Evolutionary conservation across 192 early-diverging fungal genomes (phyloP), one percentile per base, ranked within the genome.

Genomic region (Coemansia sp.): DNA sequence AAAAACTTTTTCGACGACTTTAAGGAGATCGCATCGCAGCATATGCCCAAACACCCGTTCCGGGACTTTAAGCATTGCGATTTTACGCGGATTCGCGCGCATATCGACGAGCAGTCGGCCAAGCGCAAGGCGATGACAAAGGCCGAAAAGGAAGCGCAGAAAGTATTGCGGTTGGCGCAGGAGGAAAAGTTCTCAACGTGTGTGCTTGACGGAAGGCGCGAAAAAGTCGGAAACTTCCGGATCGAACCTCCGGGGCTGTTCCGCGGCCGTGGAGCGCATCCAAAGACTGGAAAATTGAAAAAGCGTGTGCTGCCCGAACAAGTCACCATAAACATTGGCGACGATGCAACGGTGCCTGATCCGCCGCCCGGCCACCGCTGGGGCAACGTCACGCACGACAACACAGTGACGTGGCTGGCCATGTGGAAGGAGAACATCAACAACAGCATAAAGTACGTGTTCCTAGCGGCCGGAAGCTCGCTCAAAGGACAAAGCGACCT

Each of bases 351-450:
- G 60, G 69, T 97, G 15, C 97, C 97, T 9, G 78, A 84, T 24
- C 88, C 97, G 14, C 94, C 94, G 21, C 76, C 83, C 1, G 97
- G 95, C 21, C 97, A 98, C 73, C 81, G 82, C 24, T 98, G 97
- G 97, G 89, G 83, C 37, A 73, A 82, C 12, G 87, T 98, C 51
- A 84, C 88, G 11, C 92, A 97, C 64, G 94, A 98, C 63, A 89
- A 92, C 69, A 92, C 86, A 2, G 95, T 95, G 39, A 95, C 92
- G 15, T 98, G 97, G 97, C 80, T 98, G 38, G 97, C 97, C 1
- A 96, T 85, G 37, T 98, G 97, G 97, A 97, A 95, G 70, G 97
- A 98, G 66, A 98, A 98, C 75, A 92, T 98, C 56, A 97, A 98
- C 75, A 88, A 87, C 23, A 86, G 83, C 59, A 89, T 84, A 65